A percentile compares a stretch with the other conserved stretches of the same genome.
phyloP scores from a whole-genome alignment of 2,329 filamentous ascomycete species.

The Aspergillus carbonarius region DNA sequence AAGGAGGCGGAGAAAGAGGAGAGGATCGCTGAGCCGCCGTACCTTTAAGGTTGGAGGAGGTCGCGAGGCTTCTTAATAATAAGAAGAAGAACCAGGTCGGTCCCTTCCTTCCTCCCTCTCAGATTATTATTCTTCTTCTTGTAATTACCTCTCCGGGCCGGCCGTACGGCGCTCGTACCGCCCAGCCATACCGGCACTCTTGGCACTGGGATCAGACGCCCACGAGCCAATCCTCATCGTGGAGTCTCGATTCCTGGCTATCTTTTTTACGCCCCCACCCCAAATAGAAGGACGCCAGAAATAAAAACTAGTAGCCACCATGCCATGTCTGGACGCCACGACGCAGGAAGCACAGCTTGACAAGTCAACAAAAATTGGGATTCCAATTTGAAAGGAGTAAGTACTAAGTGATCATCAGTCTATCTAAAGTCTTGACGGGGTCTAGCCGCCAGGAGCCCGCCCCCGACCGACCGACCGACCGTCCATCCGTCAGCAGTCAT shows the following conservation, averaged over 20 bases:
- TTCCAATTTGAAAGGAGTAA: background rate
- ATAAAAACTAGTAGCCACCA: background rate
- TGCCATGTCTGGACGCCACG: background rate
- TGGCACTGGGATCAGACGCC: background rate
- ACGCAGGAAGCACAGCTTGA: background rate
- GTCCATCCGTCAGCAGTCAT: slow-evolving; percentile 2
- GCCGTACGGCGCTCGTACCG: background rate
- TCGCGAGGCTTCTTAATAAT: background rate
- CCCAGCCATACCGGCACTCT: background rate
- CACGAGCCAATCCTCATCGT: slow-evolving; percentile 4
- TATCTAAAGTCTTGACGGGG: too few species aligned
- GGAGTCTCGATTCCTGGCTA: background rate
- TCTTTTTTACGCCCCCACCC: slow-evolving; percentile 2
- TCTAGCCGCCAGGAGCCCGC: background rate
- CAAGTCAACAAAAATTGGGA: background rate
- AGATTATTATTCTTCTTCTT: too few species aligned
- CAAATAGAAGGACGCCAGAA: background rate
- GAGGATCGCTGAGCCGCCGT: slow-evolving; percentile 2
- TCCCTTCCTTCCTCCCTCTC: background rate
- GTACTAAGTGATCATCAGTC: background rate
- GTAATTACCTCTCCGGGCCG: too few species aligned
- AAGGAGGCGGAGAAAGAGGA: slow-evolving; percentile 4
- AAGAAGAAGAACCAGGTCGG: background rate
- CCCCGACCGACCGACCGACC: background rate
- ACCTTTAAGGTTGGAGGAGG: background rate